Conservation (phyloP, 176 grass and related monocot genomes). For the Triticum aestivum region DNA sequence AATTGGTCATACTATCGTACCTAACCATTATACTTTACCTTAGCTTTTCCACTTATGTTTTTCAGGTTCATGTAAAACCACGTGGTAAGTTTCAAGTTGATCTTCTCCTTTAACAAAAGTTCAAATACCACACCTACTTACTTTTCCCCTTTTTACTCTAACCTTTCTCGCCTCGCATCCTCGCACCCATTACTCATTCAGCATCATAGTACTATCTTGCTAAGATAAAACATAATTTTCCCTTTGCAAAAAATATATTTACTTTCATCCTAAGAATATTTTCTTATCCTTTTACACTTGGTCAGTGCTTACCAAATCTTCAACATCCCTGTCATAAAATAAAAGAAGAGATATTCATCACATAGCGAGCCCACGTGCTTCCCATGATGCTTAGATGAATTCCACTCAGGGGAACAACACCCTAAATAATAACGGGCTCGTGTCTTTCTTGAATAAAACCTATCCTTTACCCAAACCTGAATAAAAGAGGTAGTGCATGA, state of each 20-base stretch:
- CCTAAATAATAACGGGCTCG: slow-evolving; percentile 17
- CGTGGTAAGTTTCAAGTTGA: neutral
- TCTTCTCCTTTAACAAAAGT: neutral
- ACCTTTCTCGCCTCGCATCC: neutral
- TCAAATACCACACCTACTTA: neutral
- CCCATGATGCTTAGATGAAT: slow-evolving; percentile 25
- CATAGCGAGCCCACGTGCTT: slow-evolving; percentile 18
- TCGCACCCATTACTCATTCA: neutral
- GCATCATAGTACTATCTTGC: neutral
- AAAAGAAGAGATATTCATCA: slow-evolving; percentile 16
- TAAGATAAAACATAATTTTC: neutral
- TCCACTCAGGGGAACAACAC: slow-evolving; percentile 11
- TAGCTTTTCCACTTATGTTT: neutral
- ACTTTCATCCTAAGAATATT: neutral
- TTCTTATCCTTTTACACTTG: neutral
- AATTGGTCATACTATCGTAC: neutral
- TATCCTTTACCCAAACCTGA: neutral
- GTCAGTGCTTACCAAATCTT: slow-evolving; percentile 50
- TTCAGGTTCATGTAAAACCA: neutral
- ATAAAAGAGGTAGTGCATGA: neutral
- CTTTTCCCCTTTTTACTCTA: neutral
- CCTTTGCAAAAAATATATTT: neutral
- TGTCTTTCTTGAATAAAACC: no score
- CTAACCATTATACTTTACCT: slow-evolving; percentile 4
- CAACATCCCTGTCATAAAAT: neutral